Conservation (phyloP, 148 eudicot species). For the Chenopodium berlandieri region DNA sequence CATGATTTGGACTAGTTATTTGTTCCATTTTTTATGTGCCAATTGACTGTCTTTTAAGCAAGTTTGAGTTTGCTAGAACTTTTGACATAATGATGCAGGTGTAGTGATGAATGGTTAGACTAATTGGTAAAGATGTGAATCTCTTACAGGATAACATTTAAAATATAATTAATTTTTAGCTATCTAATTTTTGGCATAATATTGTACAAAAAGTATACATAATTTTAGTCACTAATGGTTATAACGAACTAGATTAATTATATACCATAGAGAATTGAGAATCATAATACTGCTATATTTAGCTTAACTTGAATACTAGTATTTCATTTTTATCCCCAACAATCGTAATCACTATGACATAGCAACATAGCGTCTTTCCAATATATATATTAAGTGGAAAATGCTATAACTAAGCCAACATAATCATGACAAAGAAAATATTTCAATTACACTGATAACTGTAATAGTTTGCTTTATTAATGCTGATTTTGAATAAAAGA, state of each 20-base stretch:
- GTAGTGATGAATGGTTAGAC: not conserved
- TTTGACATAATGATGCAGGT: not conserved
- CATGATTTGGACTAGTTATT: constrained; percentile 5
- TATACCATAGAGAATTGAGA: not conserved
- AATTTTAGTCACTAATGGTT: not conserved
- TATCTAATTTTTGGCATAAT: too few species aligned
- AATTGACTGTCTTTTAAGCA: not conserved
- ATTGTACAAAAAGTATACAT: too few species aligned
- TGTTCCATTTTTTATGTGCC: constrained; percentile 1
- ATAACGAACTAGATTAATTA: not conserved
- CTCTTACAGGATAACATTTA: not conserved
- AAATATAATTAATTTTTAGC: too few species aligned
- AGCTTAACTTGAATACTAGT: not conserved
- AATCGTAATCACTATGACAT: too few species aligned
- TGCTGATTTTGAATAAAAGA: not conserved
- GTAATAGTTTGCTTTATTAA: too few species aligned
- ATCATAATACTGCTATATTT: too few species aligned
- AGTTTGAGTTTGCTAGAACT: not conserved
- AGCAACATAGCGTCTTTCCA: not conserved
- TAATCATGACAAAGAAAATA: not conserved
- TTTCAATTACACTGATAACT: not conserved
- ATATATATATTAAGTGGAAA: not conserved
- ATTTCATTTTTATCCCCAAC: too few species aligned
- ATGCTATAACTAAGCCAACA: not conserved
- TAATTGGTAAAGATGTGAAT: not conserved